Percentiles rank a stretch among this genome's conserved stretches.
Evolutionary conservation across 768 basidiomycete genomes (phyloP).

Genomic region (Harrya chromipes): DNA sequence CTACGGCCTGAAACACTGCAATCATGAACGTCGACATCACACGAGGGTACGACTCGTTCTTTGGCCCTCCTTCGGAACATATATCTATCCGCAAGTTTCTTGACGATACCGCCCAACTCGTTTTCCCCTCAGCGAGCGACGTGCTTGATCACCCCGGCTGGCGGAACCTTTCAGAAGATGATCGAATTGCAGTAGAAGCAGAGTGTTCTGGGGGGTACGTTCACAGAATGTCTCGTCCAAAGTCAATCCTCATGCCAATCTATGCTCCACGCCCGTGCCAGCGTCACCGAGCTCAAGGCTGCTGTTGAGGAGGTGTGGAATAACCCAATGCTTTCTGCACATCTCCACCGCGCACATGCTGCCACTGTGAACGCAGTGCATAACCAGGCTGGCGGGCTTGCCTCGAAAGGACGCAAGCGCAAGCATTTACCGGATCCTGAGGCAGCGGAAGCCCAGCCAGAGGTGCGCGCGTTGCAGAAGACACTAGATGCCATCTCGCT

Average conservation of each 20-base stretch:
- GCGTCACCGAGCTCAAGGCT: conserved; percentile 50
- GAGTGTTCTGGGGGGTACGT: conserved; percentile 43
- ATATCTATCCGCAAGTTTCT: conserved; percentile 49
- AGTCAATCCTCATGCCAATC: background rate
- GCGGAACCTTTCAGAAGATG: conserved; percentile 24
- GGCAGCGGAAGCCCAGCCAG: conserved; percentile 35
- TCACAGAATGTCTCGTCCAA: background rate
- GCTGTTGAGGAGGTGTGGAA: conserved; percentile 47
- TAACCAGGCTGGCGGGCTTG: conserved; percentile 32
- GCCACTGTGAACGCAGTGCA: conserved; percentile 38
- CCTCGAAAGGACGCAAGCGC: conserved; percentile 31
- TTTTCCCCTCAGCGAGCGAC: conserved; percentile 8
- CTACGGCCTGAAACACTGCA: background rate
- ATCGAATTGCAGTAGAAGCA: conserved; percentile 31
- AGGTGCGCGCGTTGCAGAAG: conserved; percentile 47
- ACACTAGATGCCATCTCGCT: conserved; percentile 52
- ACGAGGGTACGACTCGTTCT: conserved; percentile 46
- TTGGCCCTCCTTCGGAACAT: conserved; percentile 61
- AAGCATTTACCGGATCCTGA: conserved; percentile 30
- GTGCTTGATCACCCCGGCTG: conserved; percentile 19
- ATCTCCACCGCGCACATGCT: conserved; percentile 55
- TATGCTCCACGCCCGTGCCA: conserved; percentile 25
- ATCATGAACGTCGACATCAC: conserved; percentile 25
- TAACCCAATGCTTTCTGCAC: conserved; percentile 54
- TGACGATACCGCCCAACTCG: conserved; percentile 26